Evolutionary conservation across 495 filamentous ascomycete genomes (phyloP), one percentile per base, ranked within the genome.

Genomic region (Penicillium waksmanii): DNA sequence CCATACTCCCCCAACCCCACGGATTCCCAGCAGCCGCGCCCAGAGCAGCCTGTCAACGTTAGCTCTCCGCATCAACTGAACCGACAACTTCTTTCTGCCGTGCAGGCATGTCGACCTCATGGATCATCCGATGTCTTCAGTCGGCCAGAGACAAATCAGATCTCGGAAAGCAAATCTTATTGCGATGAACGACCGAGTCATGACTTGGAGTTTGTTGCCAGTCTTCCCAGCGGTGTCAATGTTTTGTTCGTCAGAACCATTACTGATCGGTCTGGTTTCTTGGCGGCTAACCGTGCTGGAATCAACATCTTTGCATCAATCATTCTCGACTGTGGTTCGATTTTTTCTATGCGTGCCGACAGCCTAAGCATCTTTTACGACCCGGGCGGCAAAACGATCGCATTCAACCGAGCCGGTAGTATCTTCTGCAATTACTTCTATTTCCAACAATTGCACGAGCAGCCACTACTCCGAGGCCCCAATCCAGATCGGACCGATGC

Each of bases 401-500:
- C 96, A 0, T 99, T 99, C 82, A 99, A 98, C 68, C 79, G 80
- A 21, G 82, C 82, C 42, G 93, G 93, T 48, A 89, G 87, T 63
- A 84, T 98, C 34, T 98, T 98, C 79, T 97, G 92, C 80, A 99
- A 98, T 66, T 84, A 93, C 61, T 81, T 90, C 35, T 97, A 91
- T 75, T 98, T 93, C 64, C 80, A 87, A 51, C 84, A 93, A 63
- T 72, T 96, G 31, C 95, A 98, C 71, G 74, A 82, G 53, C 69
- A 71, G 27, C 67, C 78, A 15, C 61, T 80, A 13, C 75, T 80
- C 15, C 69, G 75, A 58, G 69, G 64, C 35, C 42, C 75, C 21
- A 65, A 38, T 21, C 69, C 78, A 46, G 81, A 76, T 47, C 82
- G 70, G 68, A 80, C 80, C 5, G 86, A 93, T 40, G 91, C 93